Evolutionary conservation across 2,329 filamentous ascomycete species (phyloP), one percentile per base, ranked within the genome.

Genomic region (Metarhizium robertsii): DNA sequence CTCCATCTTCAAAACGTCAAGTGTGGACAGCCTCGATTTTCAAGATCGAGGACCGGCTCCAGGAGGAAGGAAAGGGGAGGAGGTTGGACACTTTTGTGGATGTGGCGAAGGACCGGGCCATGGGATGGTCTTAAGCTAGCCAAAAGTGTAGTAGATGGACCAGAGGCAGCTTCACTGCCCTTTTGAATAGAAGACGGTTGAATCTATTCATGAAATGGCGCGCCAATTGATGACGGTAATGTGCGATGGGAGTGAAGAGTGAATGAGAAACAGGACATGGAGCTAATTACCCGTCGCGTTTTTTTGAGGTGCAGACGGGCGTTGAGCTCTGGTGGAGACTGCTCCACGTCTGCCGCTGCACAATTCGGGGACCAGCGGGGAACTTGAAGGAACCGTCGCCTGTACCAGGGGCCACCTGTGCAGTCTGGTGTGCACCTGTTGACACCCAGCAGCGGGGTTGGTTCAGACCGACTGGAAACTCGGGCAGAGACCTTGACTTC

Each of bases 171-270:
- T 40, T 52, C 25, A 42, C 45, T 55, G 50, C 50, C 43, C 30
- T 11, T 34, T 48, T 61, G 56, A 65, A 69, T 79, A 79, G 77
- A 78, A 56, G 75, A 73, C 76, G 64, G 62, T 77, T 76, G 77
- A 79, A 79, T 77, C 75, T 77, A 77, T 52, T 50, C 45, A 48
- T 48, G 3, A 30, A 48, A 29, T 7, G 18, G 16, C 8, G n/a
- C n/a, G 42, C 42, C 6, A 6, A 45, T 18, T 6, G n/a, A 7
- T 45, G 42, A 3, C 32, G 32, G 4, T 16, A 16, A 8, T 36
- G 40, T 18, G 40, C 13, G 2, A 18, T 43, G 14, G 40, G 11
- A 18, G 6, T n/a, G 40, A 16, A 43, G 11, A 14, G 16, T 43
- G 40, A 16, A n/a, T n/a, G n/a, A 14, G 40, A 14, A 43, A 16